phyloP scores from a whole-genome alignment of 768 basidiomycete species.

The Tulasnella sp. region DNA sequence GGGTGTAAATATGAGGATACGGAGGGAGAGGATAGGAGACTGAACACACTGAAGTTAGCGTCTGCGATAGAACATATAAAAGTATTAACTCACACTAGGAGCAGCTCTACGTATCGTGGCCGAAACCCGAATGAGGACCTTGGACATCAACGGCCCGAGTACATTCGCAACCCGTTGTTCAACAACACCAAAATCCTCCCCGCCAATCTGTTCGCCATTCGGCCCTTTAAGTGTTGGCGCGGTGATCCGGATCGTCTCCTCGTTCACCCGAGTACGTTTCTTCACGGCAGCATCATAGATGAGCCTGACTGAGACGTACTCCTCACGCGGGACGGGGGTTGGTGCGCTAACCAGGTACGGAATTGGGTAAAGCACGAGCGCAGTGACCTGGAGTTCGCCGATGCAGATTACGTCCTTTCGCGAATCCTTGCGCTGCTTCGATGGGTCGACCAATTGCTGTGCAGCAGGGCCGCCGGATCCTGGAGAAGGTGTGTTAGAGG shows the following conservation, averaged over 20 bases:
- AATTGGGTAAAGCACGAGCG: conserved; percentile 75
- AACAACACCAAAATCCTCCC: conserved; percentile 70
- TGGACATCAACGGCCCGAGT: conserved; percentile 75
- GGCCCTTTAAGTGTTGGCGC: conserved; percentile 42
- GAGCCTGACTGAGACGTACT: conserved; percentile 61
- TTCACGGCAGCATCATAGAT: conserved; percentile 55
- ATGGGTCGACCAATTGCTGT: neutral
- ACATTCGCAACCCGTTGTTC: conserved; percentile 76
- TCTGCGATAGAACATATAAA: neutral
- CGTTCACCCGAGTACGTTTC: conserved; percentile 32
- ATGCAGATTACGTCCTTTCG: conserved; percentile 50
- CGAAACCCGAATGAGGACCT: conserved; percentile 71
- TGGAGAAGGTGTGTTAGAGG: conserved; percentile 11
- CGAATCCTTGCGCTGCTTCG: conserved; percentile 17
- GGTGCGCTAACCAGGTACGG: conserved; percentile 43
- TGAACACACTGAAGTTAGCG: conserved; percentile 27
- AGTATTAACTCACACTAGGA: conserved; percentile 31
- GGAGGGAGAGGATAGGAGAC: conserved; percentile 74
- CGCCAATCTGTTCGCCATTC: conserved; percentile 43
- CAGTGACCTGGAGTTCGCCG: conserved; percentile 71
- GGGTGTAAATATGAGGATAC: conserved; percentile 84
- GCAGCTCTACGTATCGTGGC: conserved; percentile 53
- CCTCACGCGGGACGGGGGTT: conserved; percentile 29
- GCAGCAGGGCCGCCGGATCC: neutral
- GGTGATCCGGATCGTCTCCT: conserved; percentile 71